Percentiles rank a stretch among this genome's conserved stretches.
Evolutionary conservation across 257 asterid genomes (phyloP).

Genomic region (Solanum boliviense): DNA sequence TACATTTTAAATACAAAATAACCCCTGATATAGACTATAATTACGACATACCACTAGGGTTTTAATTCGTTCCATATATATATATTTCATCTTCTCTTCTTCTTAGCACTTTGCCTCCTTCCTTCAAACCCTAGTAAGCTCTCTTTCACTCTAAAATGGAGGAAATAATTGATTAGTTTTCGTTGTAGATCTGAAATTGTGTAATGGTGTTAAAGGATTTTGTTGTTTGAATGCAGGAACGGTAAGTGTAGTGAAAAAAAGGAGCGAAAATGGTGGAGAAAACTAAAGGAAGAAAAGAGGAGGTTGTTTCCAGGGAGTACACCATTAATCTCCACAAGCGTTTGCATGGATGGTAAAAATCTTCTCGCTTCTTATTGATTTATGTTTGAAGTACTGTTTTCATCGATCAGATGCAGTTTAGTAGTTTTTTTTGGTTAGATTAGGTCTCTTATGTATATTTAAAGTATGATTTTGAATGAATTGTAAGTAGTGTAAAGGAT

Average conservation of each 20-base stretch:
- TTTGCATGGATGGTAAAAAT: slow-evolving; percentile 38
- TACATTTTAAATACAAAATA: neutral
- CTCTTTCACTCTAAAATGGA: neutral
- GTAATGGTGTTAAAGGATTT: neutral
- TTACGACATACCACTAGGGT: slow-evolving; percentile 12
- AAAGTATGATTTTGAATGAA: neutral
- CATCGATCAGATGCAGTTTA: neutral
- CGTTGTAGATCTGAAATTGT: neutral
- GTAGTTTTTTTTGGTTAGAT: neutral
- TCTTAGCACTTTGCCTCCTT: neutral
- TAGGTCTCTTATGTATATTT: neutral
- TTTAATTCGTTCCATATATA: neutral
- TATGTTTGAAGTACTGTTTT: neutral
- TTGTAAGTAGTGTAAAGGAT: neutral
- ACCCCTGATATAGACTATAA: neutral
- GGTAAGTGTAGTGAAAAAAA: neutral
- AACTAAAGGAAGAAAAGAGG: slow-evolving; percentile 37
- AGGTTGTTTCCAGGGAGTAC: slow-evolving; percentile 42
- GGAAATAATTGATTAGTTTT: neutral
- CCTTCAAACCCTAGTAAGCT: neutral
- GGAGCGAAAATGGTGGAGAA: slow-evolving; percentile 27
- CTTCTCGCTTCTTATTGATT: neutral
- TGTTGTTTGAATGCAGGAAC: slow-evolving; percentile 12
- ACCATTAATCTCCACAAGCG: slow-evolving; percentile 50
- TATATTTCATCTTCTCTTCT: neutral